phyloP scores from a whole-genome alignment of 2,329 filamentous ascomycete species.

The Claviceps spartinae region DNA sequence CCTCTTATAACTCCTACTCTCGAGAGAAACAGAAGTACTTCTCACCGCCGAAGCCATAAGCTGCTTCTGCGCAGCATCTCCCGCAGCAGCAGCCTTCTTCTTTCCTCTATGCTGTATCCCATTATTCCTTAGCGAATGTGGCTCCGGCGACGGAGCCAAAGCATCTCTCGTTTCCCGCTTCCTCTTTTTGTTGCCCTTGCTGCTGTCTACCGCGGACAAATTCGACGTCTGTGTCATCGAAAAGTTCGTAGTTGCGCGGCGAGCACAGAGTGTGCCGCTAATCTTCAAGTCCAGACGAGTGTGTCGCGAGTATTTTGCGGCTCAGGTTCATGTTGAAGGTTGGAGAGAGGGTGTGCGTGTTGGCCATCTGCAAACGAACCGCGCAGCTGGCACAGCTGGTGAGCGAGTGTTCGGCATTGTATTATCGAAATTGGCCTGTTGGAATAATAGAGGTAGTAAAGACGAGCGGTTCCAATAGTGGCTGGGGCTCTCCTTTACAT shows the following conservation, averaged over 20 bases:
- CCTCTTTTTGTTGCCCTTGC: background rate
- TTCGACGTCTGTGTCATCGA: background rate
- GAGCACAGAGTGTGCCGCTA: background rate
- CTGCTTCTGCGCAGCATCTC: background rate
- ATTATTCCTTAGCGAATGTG: background rate
- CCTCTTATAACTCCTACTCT: background rate
- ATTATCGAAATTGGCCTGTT: no score
- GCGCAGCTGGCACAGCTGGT: slow-evolving; percentile 5
- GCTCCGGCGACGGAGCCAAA: background rate
- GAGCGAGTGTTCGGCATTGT: no score
- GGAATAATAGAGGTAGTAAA: no score
- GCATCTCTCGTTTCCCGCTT: background rate
- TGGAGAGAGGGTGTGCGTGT: slow-evolving; percentile 4
- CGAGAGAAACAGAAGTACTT: background rate
- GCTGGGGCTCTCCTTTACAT: no score
- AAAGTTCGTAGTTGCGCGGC: background rate
- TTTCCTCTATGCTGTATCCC: no score
- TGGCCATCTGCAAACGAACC: slow-evolving; percentile 11
- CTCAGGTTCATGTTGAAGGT: slow-evolving; percentile 4
- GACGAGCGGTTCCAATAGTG: no score
- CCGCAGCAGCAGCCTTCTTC: background rate
- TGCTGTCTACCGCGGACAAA: background rate
- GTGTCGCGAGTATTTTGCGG: slow-evolving; percentile 4
- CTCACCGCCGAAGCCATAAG: background rate
- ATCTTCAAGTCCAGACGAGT: background rate